These are phyloP conservation scores for Candida stauntonica DNA, from an alignment of 805 yeast genomes.

Conservation along the genomic window DNA sequence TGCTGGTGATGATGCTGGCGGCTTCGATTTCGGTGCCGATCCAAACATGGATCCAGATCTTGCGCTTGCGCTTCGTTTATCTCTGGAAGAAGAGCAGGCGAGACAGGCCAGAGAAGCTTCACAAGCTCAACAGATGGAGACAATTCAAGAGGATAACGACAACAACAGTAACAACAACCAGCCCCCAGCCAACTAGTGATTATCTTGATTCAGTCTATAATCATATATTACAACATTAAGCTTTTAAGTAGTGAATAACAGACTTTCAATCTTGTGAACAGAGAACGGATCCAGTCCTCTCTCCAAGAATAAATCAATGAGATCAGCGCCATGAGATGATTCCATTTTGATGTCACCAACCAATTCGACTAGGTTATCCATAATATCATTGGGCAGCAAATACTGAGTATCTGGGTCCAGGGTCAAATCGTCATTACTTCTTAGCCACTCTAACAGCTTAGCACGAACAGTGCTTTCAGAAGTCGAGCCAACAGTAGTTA, in stretches of 20 bases:
- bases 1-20: constrained; percentile 41
- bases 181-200: neutral
- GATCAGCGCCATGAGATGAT: neutral
- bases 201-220: neutral
- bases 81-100: constrained; percentile 90
- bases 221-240: neutral
- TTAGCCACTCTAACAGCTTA: constrained; percentile 1
- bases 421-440: neutral
- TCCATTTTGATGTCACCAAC: constrained; percentile 4
- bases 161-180: neutral
- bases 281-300: constrained; percentile 10
- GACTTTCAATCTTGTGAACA: constrained; percentile 7
- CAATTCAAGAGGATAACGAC: constrained; percentile 10
- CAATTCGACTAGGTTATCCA: constrained; percentile 1
- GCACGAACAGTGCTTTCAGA: constrained; percentile 3
- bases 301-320: constrained; percentile 4
- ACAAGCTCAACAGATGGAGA: constrained; percentile 11
- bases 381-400: constrained; percentile 10
- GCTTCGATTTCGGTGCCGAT: constrained; percentile 69
- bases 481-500: constrained; percentile 3
- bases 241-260: constrained; percentile 1
- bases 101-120: constrained; percentile 71
- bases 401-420: constrained; percentile 8
- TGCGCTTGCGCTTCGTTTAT: constrained; percentile 90
- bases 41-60: constrained; percentile 95